Evolutionary conservation across 1,284 basidiomycete genomes (phyloP).

Genomic region (Leccinum angustisporum): DNA sequence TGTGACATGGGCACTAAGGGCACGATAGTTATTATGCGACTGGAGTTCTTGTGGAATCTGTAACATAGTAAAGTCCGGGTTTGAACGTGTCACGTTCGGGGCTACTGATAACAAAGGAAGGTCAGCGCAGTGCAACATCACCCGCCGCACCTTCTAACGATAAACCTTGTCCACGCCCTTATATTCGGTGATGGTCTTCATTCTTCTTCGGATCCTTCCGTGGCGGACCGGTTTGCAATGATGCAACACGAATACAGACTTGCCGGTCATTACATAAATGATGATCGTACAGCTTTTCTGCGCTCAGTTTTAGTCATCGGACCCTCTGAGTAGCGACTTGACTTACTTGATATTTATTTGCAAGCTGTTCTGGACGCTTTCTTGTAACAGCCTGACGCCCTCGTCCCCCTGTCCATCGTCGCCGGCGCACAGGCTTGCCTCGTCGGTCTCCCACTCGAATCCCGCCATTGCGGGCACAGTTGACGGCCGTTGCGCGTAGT

Average conservation of each 20-base stretch:
- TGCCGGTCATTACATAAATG: constrained; percentile 55
- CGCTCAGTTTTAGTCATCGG: constrained; percentile 9
- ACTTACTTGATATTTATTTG: constrained; percentile 57
- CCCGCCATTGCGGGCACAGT: constrained; percentile 65
- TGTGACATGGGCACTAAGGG: constrained; percentile 60
- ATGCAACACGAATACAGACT: constrained; percentile 66
- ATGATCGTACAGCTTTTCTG: constrained; percentile 82
- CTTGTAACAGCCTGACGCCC: constrained; percentile 58
- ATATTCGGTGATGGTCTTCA: constrained; percentile 61
- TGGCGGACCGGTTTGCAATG: constrained; percentile 53
- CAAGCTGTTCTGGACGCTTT: constrained; percentile 54
- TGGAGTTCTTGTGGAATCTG: constrained; percentile 65
- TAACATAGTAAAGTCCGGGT: constrained; percentile 52
- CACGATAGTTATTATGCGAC: constrained; percentile 42
- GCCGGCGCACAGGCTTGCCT: constrained; percentile 58
- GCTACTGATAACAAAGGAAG: constrained; percentile 49
- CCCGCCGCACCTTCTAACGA: constrained; percentile 1
- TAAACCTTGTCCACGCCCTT: constrained; percentile 3
- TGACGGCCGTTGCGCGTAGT: constrained; percentile 57
- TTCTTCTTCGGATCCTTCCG: constrained; percentile 53
- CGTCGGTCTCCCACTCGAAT: constrained; percentile 68
- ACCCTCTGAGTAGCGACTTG: constrained; percentile 8
- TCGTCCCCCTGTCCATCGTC: constrained; percentile 59
- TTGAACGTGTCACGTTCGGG: constrained; percentile 56
- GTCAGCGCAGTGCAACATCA: constrained; percentile 33